phyloP scores from a whole-genome alignment of 2,329 filamentous ascomycete species.

The Fusarium pilosicola region DNA sequence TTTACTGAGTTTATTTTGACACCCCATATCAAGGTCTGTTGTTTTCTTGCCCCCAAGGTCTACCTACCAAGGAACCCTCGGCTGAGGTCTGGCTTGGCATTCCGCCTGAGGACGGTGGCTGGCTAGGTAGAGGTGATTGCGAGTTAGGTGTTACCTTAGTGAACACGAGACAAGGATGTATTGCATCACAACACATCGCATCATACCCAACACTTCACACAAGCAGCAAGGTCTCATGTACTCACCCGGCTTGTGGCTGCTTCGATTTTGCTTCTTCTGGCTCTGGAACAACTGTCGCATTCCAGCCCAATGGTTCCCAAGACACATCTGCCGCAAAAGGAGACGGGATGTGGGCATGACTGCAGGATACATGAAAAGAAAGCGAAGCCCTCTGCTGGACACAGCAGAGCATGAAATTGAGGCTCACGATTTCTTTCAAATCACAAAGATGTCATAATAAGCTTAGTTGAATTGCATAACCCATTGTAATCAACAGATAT shows the following conservation, averaged over 20 bases:
- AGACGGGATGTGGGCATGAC: conserved; percentile 19
- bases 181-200: conserved; percentile 34
- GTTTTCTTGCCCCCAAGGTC: too few relatives aligned
- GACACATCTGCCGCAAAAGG: conserved; percentile 14
- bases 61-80: conserved; percentile 5
- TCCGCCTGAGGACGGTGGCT: conserved; percentile 15
- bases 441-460: not conserved
- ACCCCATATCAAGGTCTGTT: too few relatives aligned
- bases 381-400: not conserved
- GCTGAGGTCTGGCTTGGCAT: conserved; percentile 25
- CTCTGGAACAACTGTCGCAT: conserved; percentile 1
- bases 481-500: not conserved
- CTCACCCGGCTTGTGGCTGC: conserved; percentile 18
- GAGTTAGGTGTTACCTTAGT: conserved; percentile 5
- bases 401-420: not conserved
- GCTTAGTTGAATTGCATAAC: not conserved
- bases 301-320: conserved; percentile 1
- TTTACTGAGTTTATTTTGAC: too few relatives aligned
- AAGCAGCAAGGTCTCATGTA: conserved; percentile 3
- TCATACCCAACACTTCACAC: conserved; percentile 26
- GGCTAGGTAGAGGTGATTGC: not conserved
- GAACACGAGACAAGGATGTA: conserved; percentile 31
- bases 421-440: not conserved
- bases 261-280: conserved; percentile 29
- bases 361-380: not conserved